These are phyloP conservation scores for Hypoxylon cercidicola DNA, from an alignment of 495 filamentous ascomycete genomes.

Conservation along the genomic window DNA sequence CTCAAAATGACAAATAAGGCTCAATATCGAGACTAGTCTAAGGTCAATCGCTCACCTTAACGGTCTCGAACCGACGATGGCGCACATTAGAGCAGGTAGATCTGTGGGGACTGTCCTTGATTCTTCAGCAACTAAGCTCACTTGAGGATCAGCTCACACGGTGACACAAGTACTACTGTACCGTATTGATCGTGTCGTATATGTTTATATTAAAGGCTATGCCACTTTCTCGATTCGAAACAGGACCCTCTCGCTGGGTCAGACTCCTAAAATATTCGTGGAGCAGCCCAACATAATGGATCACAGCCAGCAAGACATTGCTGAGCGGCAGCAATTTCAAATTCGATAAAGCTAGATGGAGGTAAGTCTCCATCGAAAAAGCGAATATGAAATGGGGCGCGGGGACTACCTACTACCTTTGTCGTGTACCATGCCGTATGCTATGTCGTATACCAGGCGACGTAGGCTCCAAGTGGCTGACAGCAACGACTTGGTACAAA, in stretches of 20 bases:
- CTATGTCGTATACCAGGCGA: too few relatives aligned
- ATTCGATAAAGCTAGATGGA: background rate
- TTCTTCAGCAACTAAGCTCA: constrained; percentile 3
- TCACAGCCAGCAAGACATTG: background rate
- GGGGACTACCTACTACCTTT: too few relatives aligned
- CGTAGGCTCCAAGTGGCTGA: too few relatives aligned
- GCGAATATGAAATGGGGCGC: too few relatives aligned
- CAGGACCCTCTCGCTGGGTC: background rate
- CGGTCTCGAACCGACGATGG: constrained; percentile 1
- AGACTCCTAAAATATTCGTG: background rate
- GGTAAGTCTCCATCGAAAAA: background rate
- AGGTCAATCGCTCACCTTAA: background rate
- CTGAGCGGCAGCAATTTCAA: background rate
- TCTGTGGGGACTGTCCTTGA: constrained; percentile 1
- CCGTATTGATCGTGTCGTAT: background rate
- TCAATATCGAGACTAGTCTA: constrained; percentile 1
- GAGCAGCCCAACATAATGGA: background rate
- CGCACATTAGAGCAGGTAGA: background rate
- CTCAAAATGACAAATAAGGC: constrained; percentile 23
- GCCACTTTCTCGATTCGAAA: constrained; percentile 27
- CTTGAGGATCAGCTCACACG: constrained; percentile 15
- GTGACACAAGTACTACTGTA: constrained; percentile 13
- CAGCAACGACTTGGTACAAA: too few relatives aligned
- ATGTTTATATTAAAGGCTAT: constrained; percentile 18
- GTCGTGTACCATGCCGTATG: too few relatives aligned